phyloP scores from a whole-genome alignment of 2,329 filamentous ascomycete genomes.

The Neofusicoccum ribis region DNA sequence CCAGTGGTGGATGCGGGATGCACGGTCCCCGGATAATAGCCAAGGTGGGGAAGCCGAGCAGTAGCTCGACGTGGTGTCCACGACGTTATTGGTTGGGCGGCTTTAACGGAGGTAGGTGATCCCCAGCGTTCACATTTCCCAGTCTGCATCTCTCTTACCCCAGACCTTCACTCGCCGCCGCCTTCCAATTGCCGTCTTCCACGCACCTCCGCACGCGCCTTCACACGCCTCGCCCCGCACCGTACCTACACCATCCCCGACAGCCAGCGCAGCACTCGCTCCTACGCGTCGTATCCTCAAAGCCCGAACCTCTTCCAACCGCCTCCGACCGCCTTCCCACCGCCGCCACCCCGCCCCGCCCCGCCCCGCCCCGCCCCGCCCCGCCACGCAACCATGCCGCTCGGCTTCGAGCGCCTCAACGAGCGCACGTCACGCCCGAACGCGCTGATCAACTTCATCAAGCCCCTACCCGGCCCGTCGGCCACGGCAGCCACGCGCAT shows the following conservation, averaged over 20 bases:
- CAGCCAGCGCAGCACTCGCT: not conserved
- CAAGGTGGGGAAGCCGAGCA: constrained; percentile 1
- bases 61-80: not conserved
- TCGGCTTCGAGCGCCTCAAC: constrained; percentile 78
- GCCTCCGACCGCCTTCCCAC: not conserved
- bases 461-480: constrained; percentile 64
- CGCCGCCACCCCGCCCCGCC: not conserved
- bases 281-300: not conserved
- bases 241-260: not conserved
- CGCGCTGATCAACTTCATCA: constrained; percentile 79
- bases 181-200: not conserved
- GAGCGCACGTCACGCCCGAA: constrained; percentile 74
- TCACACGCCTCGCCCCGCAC: not conserved
- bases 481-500: constrained; percentile 34
- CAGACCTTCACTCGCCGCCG: not conserved
- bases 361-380: not conserved
- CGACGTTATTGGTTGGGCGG: constrained; percentile 4
- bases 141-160: not conserved
- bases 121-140: not conserved
- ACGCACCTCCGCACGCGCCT: not conserved
- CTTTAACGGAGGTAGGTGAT: not conserved
- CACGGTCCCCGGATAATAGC: no score
- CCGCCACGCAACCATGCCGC: constrained; percentile 58
- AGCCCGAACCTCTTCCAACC: not conserved
- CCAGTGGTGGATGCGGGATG: not conserved